These are phyloP conservation scores for Penicillium malachiteum DNA, from an alignment of 495 filamentous ascomycete species.

Conservation along the genomic window DNA sequence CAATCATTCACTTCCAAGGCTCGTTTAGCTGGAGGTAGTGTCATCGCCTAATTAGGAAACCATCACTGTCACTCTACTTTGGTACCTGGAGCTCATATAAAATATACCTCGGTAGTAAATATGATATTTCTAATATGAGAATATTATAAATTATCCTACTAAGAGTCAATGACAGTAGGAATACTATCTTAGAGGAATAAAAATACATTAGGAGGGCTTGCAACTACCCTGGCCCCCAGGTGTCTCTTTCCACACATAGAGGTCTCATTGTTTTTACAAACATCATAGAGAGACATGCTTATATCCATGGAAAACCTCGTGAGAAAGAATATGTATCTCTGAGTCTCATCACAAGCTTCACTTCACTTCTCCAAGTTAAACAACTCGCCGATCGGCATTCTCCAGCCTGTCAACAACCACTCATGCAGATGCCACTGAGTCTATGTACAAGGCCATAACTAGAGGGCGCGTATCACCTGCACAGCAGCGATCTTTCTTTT, in stretches of 20 bases:
- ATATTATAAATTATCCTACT: no score
- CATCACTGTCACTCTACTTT: no score
- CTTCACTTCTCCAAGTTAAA: slow-evolving; percentile 47
- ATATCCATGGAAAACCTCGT: slow-evolving; percentile 4
- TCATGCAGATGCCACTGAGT: slow-evolving; percentile 36
- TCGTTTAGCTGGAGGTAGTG: no score
- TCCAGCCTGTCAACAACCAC: slow-evolving; percentile 49
- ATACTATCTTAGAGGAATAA: slow-evolving; percentile 2
- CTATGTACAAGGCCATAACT: slow-evolving; percentile 31
- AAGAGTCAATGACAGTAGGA: background rate
- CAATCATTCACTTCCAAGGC: no score
- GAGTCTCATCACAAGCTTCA: background rate
- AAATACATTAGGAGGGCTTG: slow-evolving; percentile 4
- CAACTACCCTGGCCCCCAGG: slow-evolving; percentile 5
- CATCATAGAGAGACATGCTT: background rate
- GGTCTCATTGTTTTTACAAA: background rate
- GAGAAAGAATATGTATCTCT: slow-evolving; percentile 4
- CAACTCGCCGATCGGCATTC: slow-evolving; percentile 52
- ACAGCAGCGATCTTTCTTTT: slow-evolving; percentile 38
- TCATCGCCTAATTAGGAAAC: no score
- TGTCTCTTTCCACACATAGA: background rate
- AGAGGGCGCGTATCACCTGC: slow-evolving; percentile 40
- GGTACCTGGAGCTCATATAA: no score
- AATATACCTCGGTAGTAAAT: no score
- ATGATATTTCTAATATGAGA: no score